Evolutionary conservation across 345 rosid genomes (phyloP).

Genomic region (Gossypium longicalyx): DNA sequence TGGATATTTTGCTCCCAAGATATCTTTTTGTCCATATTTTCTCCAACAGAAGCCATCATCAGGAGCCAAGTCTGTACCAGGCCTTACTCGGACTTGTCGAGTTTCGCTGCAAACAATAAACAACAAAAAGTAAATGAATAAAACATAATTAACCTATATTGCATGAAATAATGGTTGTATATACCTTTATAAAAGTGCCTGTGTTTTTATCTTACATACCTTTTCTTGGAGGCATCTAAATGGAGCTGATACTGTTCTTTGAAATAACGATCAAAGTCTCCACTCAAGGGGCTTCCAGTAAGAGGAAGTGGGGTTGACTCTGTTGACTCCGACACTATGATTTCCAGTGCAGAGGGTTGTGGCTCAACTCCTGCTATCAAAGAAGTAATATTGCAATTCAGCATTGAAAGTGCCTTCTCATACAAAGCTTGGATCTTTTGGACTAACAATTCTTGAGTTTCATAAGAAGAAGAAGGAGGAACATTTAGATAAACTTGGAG

Average conservation of each 20-base stretch:
- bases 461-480: conserved; percentile 30
- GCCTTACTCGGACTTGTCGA: conserved; percentile 43
- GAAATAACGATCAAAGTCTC: conserved; percentile 57
- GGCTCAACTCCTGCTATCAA: conserved; percentile 11
- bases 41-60: conserved; percentile 92
- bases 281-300: conserved; percentile 58
- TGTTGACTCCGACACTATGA: conserved; percentile 26
- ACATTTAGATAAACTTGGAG: conserved; percentile 40
- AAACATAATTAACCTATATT: not conserved
- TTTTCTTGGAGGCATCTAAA: conserved; percentile 30
- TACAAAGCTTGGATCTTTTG: conserved; percentile 51
- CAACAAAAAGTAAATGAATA: not conserved
- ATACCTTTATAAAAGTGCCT: not conserved
- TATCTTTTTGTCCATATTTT: conserved; percentile 84
- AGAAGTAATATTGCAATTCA: conserved; percentile 21
- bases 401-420: conserved; percentile 53
- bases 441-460: conserved; percentile 39
- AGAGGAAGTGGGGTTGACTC: conserved; percentile 27
- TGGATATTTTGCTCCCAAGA: conserved; percentile 73
- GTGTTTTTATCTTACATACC: conserved; percentile 15
- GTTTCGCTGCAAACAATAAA: conserved; percentile 39
- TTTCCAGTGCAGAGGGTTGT: not conserved
- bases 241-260: conserved; percentile 31
- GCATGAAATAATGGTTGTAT: not conserved
- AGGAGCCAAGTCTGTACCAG: conserved; percentile 50